A percentile compares a stretch with the other conserved stretches of the same genome.
phyloP scores from a whole-genome alignment of 768 basidiomycete genomes.

The Pulveroboletus sp. region DNA sequence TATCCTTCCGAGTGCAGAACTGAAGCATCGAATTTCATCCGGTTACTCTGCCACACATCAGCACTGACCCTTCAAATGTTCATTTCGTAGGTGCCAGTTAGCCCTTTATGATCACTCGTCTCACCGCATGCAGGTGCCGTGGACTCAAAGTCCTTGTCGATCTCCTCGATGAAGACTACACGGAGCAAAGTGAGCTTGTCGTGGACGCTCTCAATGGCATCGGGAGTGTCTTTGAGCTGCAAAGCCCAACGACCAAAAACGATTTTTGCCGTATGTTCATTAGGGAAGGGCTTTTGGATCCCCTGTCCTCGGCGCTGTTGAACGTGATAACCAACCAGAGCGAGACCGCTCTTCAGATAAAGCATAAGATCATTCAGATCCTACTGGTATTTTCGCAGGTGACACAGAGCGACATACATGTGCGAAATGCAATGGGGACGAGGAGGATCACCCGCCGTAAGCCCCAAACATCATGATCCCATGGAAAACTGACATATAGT shows the following conservation, averaged over 20 bases:
- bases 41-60: conserved; percentile 87
- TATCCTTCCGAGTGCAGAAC: conserved; percentile 88
- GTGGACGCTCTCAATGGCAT: conserved; percentile 93
- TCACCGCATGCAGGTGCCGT: conserved; percentile 60
- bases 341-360: conserved; percentile 64
- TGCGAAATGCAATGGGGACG: conserved; percentile 87
- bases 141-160: conserved; percentile 93
- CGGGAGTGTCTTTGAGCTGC: conserved; percentile 90
- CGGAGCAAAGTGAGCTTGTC: conserved; percentile 85
- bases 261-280: conserved; percentile 99
- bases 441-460: conserved; percentile 84
- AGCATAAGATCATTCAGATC: conserved; percentile 86
- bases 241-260: conserved; percentile 94
- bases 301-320: conserved; percentile 82
- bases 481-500: conserved; percentile 3
- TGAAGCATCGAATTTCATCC: conserved; percentile 95
- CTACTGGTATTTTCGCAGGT: conserved; percentile 90
- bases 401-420: conserved; percentile 91
- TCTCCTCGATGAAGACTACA: conserved; percentile 93
- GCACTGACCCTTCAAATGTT: conserved; percentile 97
- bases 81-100: conserved; percentile 72
- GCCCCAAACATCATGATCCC: conserved; percentile 27
- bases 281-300: conserved; percentile 89
- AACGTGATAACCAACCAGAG: conserved; percentile 79
- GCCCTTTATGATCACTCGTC: not conserved